Base-by-base conservation (phyloP, 441 rosid species). In the Erodium moschatum region DNA sequence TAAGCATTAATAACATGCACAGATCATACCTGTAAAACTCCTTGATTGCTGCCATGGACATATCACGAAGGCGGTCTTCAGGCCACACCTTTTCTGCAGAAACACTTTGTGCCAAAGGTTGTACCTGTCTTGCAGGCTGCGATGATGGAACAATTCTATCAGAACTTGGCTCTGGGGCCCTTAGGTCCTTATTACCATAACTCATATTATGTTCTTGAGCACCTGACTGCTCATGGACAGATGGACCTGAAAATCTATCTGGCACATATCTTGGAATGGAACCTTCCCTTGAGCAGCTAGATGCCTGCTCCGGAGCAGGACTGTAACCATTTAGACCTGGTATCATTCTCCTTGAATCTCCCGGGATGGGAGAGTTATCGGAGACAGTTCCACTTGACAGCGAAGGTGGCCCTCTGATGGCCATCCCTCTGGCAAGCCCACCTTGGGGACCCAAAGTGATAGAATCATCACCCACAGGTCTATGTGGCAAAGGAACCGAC, bases 11-110 rank as follows among this genome's bases (percentile, higher is more conserved):
- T 66, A 66, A 27, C 69, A 67, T 16, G 48, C 2, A 50, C 50
- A 67, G 65, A 63, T 12, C 13, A 65, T 87, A 95, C 99, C 98
- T 92, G 77, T 92, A 95, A 79, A 78, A 95, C 81, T 95, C 98
- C 81, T 81, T 89, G 70, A 95, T 90, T 62, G 99, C 88, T 40
- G 83, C 81, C 80, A 89, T 68, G 62, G 93, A 92, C 96, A 73
- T 80, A 15, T 82, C 82, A 2, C 69, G 79, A 50, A 90, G 75
- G 44, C 65, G 80, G 70, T 89, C 98, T 72, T 90, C 98, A 66
- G 90, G 54, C 78, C 64, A 77, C 67, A 67, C 74, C 68, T 76
- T 86, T 67, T 86, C 97, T 2, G 80, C 75, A 38, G 92, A 80
- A 67, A 69, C 71, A 76, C 73, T 82, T 70, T 74, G 85, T 18